phyloP scores from a whole-genome alignment of 805 yeast genomes.

The Candida insectalens region DNA sequence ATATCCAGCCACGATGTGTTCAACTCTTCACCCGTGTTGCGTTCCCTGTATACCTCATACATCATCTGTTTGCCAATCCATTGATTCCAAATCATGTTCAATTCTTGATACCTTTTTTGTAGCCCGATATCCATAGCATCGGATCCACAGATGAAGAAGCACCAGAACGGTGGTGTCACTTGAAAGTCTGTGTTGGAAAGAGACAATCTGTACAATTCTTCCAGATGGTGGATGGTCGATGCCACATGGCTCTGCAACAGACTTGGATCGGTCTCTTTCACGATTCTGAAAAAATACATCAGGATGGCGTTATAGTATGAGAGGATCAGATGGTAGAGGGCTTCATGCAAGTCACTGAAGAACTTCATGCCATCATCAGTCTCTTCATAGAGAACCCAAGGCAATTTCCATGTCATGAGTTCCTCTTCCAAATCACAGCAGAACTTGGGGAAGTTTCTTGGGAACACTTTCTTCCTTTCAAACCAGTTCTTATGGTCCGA shows the following conservation, averaged over 20 bases:
- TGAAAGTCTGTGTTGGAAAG: constrained; percentile 10
- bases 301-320: constrained; percentile 34
- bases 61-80: constrained; percentile 50
- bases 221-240: constrained; percentile 27
- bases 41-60: constrained; percentile 40
- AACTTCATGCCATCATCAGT: constrained; percentile 7
- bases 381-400: constrained; percentile 31
- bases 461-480: constrained; percentile 29
- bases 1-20: constrained; percentile 42
- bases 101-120: constrained; percentile 25
- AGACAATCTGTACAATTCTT: constrained; percentile 16
- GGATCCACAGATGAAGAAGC: constrained; percentile 33
- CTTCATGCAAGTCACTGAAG: constrained; percentile 29
- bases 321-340: constrained; percentile 27
- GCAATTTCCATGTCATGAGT: constrained; percentile 35
- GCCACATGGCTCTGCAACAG: constrained; percentile 27
- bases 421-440: constrained; percentile 48
- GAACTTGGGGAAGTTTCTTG: constrained; percentile 44
- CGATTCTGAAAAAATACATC: constrained; percentile 35
- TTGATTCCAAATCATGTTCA: constrained; percentile 27
- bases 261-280: constrained; percentile 31
- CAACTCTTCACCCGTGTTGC: constrained; percentile 20
- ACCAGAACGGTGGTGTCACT: constrained; percentile 36
- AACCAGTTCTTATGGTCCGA: constrained; percentile 46
- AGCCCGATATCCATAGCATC: constrained; percentile 25